A percentile compares a stretch with the other conserved stretches of the same genome.
Conservation (phyloP, 108 stramenopile species). For the Mediolabrus comicus region DNA sequence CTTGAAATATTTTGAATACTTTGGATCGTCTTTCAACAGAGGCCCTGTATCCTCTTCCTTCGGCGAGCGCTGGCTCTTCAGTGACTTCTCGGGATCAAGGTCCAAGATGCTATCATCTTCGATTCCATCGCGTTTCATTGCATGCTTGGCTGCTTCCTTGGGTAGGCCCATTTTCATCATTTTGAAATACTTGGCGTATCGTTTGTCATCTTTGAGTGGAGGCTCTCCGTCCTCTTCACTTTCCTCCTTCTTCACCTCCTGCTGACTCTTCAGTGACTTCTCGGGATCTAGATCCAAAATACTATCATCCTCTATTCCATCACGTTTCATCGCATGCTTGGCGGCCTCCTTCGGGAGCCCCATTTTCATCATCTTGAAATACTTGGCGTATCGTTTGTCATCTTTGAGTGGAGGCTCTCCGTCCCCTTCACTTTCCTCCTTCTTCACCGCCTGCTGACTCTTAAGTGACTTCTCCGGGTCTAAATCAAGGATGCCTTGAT, state of each 20-base stretch:
- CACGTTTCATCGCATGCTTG: constrained; percentile 51
- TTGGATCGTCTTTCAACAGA: constrained; percentile 15
- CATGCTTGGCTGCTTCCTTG: constrained; percentile 36
- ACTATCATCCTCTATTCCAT: constrained; percentile 47
- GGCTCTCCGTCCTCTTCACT: constrained; percentile 17
- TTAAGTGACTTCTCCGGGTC: constrained; percentile 53
- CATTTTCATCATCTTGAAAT: constrained; percentile 77
- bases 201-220: constrained; percentile 64
- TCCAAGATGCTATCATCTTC: constrained; percentile 69
- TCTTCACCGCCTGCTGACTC: constrained; percentile 11
- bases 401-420: constrained; percentile 55
- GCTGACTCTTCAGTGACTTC: constrained; percentile 43
- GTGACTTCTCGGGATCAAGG: constrained; percentile 56
- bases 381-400: constrained; percentile 65
- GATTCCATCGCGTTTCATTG: constrained; percentile 40
- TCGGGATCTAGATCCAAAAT: constrained; percentile 62
- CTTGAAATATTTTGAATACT: constrained; percentile 42
- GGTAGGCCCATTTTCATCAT: constrained; percentile 60
- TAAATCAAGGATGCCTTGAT: constrained; percentile 65
- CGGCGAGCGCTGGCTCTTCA: constrained; percentile 52
- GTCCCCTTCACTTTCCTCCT: neutral
- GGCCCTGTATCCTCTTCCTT: neutral
- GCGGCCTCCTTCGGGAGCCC: constrained; percentile 55
- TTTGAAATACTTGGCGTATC: constrained; percentile 69
- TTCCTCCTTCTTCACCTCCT: neutral